Conservation (phyloP, 768 basidiomycete species). For the Mycena venus region DNA sequence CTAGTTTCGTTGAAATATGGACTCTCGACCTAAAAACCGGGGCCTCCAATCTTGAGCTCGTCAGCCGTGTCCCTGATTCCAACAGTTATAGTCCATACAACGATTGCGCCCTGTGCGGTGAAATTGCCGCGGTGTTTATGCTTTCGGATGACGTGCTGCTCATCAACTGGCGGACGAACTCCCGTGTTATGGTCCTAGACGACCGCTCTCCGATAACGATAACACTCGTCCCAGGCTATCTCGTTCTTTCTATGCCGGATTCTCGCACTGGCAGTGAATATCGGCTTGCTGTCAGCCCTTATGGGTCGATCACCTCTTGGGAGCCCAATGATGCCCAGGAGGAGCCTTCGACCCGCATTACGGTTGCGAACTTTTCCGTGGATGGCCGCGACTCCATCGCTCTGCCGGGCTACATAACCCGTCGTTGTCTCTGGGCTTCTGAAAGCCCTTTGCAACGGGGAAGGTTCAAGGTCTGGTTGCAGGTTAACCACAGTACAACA, state of each 20-base stretch:
- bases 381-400: not conserved
- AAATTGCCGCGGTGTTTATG: not conserved
- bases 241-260: not conserved
- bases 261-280: too few relatives aligned
- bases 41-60: not conserved
- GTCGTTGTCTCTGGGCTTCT: not conserved
- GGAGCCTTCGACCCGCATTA: not conserved
- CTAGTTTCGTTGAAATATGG: not conserved
- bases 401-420: too few relatives aligned
- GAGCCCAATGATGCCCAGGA: not conserved
- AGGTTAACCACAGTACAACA: not conserved
- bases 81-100: not conserved
- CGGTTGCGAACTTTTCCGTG: not conserved
- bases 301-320: not conserved
- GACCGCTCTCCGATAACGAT: not conserved
- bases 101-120: not conserved
- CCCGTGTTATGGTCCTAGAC: not conserved
- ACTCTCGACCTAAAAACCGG: not conserved
- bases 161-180: slow-evolving; percentile 8
- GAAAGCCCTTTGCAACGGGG: not conserved
- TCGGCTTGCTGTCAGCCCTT: not conserved
- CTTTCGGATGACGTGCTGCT: not conserved
- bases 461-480: not conserved
- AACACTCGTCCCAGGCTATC: not conserved
- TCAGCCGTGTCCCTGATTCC: not conserved